phyloP scores from a whole-genome alignment of 495 filamentous ascomycete genomes.

The Cercophora samala region DNA sequence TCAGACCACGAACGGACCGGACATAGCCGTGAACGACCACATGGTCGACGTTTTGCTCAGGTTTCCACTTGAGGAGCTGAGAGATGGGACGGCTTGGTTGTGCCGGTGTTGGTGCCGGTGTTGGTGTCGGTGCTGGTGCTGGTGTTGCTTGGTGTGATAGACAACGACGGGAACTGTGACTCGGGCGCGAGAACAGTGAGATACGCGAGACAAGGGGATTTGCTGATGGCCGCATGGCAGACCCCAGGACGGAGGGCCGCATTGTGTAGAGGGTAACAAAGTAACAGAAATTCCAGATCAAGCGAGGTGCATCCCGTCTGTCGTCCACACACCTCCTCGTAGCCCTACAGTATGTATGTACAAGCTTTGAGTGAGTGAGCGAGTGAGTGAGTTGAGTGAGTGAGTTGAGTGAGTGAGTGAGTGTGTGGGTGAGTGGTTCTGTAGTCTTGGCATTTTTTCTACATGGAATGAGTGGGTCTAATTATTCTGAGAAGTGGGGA shows the following conservation, averaged over 20 bases:
- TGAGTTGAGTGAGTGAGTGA: no score
- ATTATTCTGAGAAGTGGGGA: neutral
- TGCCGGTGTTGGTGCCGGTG: neutral
- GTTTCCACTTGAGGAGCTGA: constrained; percentile 34
- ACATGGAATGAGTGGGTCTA: neutral
- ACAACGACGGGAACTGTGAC: constrained; percentile 18
- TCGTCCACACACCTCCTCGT: neutral
- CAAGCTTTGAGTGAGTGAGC: no score
- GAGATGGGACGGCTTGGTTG: constrained; percentile 25
- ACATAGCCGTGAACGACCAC: constrained; percentile 71
- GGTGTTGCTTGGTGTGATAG: constrained; percentile 19
- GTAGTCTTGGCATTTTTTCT: neutral
- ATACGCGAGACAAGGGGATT: constrained; percentile 14
- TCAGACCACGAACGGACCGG: constrained; percentile 62
- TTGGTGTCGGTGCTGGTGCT: neutral
- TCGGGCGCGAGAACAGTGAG: constrained; percentile 5
- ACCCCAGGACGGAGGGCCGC: constrained; percentile 21
- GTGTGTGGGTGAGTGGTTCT: no score
- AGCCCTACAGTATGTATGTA: no score
- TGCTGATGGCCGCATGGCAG: constrained; percentile 15
- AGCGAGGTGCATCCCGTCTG: neutral
- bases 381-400: no score
- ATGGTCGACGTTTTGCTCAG: constrained; percentile 24
- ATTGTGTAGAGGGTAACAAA: constrained; percentile 10
- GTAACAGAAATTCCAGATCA: neutral